A percentile compares a stretch with the other conserved stretches of the same genome.
These are phyloP conservation scores for Conticribra weissflogii DNA, from an alignment of 108 stramenopile genomes.

Conservation along the genomic window DNA sequence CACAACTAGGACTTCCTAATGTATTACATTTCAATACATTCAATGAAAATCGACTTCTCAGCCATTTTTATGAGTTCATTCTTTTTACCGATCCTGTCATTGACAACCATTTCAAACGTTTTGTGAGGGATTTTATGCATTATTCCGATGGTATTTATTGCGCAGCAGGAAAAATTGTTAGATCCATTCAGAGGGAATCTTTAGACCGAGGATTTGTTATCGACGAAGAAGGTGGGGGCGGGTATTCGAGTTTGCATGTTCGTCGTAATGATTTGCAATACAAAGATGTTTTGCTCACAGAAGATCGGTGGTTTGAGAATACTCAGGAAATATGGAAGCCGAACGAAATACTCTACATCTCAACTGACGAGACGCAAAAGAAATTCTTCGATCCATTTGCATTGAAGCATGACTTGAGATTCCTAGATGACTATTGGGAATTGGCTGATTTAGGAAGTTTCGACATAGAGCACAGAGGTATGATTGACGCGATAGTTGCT, in stretches of 20 bases:
- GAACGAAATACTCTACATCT: slow-evolving; percentile 72
- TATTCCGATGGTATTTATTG: slow-evolving; percentile 88
- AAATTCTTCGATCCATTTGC: slow-evolving; percentile 80
- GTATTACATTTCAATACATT: slow-evolving; percentile 75
- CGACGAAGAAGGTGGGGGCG: slow-evolving; percentile 74
- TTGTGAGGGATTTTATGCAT: slow-evolving; percentile 85
- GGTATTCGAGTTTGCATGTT: slow-evolving; percentile 83
- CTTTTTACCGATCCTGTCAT: slow-evolving; percentile 77
- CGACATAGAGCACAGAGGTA: slow-evolving; percentile 89
- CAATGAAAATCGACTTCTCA: slow-evolving; percentile 68
- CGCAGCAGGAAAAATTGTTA: slow-evolving; percentile 87
- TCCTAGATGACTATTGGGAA: slow-evolving; percentile 85
- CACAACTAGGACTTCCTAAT: slow-evolving; percentile 31
- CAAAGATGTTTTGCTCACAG: slow-evolving; percentile 77
- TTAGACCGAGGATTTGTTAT: slow-evolving; percentile 45
- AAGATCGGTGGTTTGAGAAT: slow-evolving; percentile 78
- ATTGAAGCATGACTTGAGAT: slow-evolving; percentile 69
- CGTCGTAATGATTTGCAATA: slow-evolving; percentile 89
- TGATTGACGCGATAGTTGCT: slow-evolving; percentile 94
- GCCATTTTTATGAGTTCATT: slow-evolving; percentile 85
- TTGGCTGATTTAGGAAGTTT: slow-evolving; percentile 64
- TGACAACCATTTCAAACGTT: slow-evolving; percentile 79
- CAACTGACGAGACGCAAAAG: slow-evolving; percentile 81
- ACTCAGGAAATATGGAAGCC: slow-evolving; percentile 70
- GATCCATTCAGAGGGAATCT: slow-evolving; percentile 68